Conservation (phyloP, 805 yeast genomes). For the Candida stauntonica region DNA sequence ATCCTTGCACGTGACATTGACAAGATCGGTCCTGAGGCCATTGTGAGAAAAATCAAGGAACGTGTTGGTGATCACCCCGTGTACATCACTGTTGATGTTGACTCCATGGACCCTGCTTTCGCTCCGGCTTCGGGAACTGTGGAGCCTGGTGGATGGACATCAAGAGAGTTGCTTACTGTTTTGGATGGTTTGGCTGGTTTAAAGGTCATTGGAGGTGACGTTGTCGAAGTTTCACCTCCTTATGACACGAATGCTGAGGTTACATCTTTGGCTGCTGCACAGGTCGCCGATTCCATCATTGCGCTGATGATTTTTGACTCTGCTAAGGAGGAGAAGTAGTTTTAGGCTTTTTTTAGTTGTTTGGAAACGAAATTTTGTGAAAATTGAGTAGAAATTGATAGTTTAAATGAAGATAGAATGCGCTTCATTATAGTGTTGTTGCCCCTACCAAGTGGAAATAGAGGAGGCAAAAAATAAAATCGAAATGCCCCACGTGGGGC, state of each 20-base stretch:
- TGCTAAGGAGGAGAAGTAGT: slow-evolving; percentile 10
- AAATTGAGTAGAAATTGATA: no score
- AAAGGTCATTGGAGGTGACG: slow-evolving; percentile 46
- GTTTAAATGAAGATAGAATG: neutral
- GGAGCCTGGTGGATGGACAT: slow-evolving; percentile 50
- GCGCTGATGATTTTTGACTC: slow-evolving; percentile 35
- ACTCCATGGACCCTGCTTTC: slow-evolving; percentile 46
- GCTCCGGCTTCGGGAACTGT: slow-evolving; percentile 54
- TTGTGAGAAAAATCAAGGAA: slow-evolving; percentile 33
- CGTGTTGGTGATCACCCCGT: slow-evolving; percentile 38
- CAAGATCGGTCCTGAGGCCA: slow-evolving; percentile 35
- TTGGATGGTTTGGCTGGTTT: slow-evolving; percentile 42
- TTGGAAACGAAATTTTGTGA: no score
- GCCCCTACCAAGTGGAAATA: neutral
- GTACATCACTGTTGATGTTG: slow-evolving; percentile 47
- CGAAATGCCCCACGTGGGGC: slow-evolving; percentile 32
- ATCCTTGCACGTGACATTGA: slow-evolving; percentile 47
- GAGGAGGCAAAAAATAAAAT: neutral
- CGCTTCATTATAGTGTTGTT: neutral
- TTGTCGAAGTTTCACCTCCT: slow-evolving; percentile 57
- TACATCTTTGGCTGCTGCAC: slow-evolving; percentile 63
- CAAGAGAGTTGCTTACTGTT: slow-evolving; percentile 41
- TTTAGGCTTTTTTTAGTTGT: no score
- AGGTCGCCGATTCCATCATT: slow-evolving; percentile 48
- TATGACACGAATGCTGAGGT: slow-evolving; percentile 59